A percentile compares a stretch with the other conserved stretches of the same genome.
phyloP scores from a whole-genome alignment of 2,329 filamentous ascomycete species.

The Aspergillus sp. region DNA sequence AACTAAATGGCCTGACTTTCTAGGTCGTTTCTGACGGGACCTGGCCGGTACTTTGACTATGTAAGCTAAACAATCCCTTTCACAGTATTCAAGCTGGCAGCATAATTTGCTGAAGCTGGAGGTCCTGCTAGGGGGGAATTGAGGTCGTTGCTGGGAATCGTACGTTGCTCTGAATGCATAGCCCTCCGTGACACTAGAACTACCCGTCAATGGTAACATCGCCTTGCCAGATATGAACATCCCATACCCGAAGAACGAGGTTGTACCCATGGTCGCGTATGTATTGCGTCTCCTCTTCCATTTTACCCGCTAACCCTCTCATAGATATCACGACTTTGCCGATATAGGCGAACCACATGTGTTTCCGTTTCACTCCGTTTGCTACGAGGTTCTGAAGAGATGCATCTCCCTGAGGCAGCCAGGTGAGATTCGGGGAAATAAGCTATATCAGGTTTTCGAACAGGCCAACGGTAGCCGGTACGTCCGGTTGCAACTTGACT shows the following conservation, averaged over 20 bases:
- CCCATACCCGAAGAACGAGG: too few relatives aligned
- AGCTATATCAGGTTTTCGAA: neutral
- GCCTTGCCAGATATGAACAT: too few relatives aligned
- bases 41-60: too few relatives aligned
- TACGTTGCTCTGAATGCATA: too few relatives aligned
- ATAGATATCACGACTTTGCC: constrained; percentile 1
- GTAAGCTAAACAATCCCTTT: too few relatives aligned
- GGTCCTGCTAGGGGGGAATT: too few relatives aligned
- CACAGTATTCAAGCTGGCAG: too few relatives aligned
- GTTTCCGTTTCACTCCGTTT: constrained; percentile 2
- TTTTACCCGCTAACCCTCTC: neutral
- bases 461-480: neutral
- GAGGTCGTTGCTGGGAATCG: too few relatives aligned
- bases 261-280: neutral
- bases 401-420: neutral
- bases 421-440: neutral
- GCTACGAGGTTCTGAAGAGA: constrained; percentile 5
- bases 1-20: neutral
- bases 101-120: too few relatives aligned
- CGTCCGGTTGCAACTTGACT: constrained; percentile 9
- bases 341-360: neutral
- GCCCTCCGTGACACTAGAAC: too few relatives aligned
- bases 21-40: neutral
- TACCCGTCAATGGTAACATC: too few relatives aligned
- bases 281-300: neutral